phyloP scores from a whole-genome alignment of 129 eudicot genomes.

The Lonicera japonica region DNA sequence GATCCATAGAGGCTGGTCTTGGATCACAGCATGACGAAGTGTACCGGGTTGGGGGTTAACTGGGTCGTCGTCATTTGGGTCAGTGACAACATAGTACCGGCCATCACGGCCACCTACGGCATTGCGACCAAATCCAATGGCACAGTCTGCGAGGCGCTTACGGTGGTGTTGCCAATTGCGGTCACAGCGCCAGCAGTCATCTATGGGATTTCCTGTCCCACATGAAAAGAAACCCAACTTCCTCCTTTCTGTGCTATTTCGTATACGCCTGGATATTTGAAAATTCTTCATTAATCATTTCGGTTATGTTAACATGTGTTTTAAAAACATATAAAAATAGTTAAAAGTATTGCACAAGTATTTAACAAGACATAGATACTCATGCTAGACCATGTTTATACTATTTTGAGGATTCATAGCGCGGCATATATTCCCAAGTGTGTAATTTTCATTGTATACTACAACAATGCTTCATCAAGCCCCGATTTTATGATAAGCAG shows the following conservation, averaged over 20 bases:
- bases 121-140: constrained; percentile 86
- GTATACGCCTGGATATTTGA: constrained; percentile 45
- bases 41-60: constrained; percentile 89
- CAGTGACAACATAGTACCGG: constrained; percentile 62
- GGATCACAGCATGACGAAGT: constrained; percentile 76
- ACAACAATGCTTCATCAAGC: too few relatives aligned
- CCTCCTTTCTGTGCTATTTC: constrained; percentile 69
- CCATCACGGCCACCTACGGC: constrained; percentile 94
- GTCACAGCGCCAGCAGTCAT: constrained; percentile 92
- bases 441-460: too few relatives aligned
- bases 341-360: too few relatives aligned
- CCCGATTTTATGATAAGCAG: too few relatives aligned
- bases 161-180: constrained; percentile 63
- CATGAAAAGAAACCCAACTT: constrained; percentile 80
- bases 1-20: constrained; percentile 84
- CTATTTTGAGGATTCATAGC: constrained; percentile 23
- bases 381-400: constrained; percentile 36
- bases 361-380: constrained; percentile 29
- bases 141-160: constrained; percentile 68
- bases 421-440: too few relatives aligned
- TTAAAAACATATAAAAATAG: constrained; percentile 13
- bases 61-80: constrained; percentile 64
- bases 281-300: too few relatives aligned
- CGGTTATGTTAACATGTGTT: too few relatives aligned
- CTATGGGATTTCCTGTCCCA: constrained; percentile 83